Base-by-base conservation (phyloP, 495 filamentous ascomycete species). In the Venustampulla echinocandica region DNA sequence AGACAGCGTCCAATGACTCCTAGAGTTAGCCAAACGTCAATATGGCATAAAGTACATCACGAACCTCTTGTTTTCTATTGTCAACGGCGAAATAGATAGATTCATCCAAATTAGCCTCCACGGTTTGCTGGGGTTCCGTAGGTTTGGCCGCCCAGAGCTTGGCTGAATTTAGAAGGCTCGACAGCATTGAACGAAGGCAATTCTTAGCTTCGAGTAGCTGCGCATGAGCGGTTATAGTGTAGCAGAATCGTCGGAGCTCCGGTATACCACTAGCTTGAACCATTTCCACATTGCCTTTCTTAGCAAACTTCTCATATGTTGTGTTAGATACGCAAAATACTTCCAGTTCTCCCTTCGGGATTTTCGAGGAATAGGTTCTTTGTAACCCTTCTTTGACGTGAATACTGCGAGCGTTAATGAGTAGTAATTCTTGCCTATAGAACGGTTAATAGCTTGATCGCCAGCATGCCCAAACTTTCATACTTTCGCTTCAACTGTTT, bases 311-410 rank as follows among this genome's bases (percentile, higher is more conserved):
- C 30, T 58, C 50, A 33, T 60, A 61, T 3, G 45, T 44, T 15
- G 32, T 61, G 42, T 61, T 61, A 19, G 57, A 59, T 13, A 61
- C 50, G 42, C 59, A 61, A 45, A 61, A 61, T 18, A 61, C 57
- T 22, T 61, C 47, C 44, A 60, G 44, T 17, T 30, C 20, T 5
- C 46, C 38, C 14, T 38, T 34, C 32, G 51, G 40, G 23, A 60
- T 23, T 46, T 49, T 52, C 10, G 45, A 33, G 18, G 51, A 9
- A 37, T 54, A 54, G 14, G 46, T 46, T 1, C 41, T 36, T 46
- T 50, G 25, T 21, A 63, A 33, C 10, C 51, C 49, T 34, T 49
- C 37, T 28, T 48, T 57, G 18, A 63, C 57, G 15, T 55, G 46
- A 4, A 28, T 36, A 38, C 58, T 61, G 14, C 61, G 54, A 36